Conservation (phyloP, 306 rosid genomes). For the Parietaria judaica region DNA sequence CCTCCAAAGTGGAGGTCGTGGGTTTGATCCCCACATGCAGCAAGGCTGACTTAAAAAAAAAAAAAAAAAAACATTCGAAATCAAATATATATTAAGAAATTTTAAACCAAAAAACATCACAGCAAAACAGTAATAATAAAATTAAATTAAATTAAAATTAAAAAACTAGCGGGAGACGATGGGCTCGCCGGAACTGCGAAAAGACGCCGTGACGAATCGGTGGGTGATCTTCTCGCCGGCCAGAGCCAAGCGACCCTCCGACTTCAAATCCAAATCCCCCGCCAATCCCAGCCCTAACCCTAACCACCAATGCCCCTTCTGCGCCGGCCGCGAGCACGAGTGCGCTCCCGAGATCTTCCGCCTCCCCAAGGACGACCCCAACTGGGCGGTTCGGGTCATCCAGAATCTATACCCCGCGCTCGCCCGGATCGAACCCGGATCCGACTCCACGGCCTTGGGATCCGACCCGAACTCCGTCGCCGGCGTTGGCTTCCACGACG, state of each 20-base stretch:
- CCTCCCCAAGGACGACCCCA: slow-evolving; percentile 36
- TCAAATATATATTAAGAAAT: too few relatives aligned
- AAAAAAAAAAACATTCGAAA: too few relatives aligned
- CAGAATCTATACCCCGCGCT: slow-evolving; percentile 79
- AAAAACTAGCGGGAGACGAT: too few relatives aligned
- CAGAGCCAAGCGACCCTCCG: slow-evolving; percentile 64
- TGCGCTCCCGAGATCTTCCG: slow-evolving; percentile 88
- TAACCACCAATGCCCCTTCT: slow-evolving; percentile 56
- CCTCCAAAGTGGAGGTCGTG: too few relatives aligned
- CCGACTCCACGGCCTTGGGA: too few relatives aligned
- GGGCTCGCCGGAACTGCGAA: slow-evolving; percentile 27
- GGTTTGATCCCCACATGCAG: too few relatives aligned
- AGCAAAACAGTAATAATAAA: too few relatives aligned
- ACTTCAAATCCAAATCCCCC: slow-evolving; percentile 67
- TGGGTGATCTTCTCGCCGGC: slow-evolving; percentile 82
- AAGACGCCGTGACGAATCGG: slow-evolving; percentile 46
- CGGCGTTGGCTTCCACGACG: slow-evolving; percentile 77
- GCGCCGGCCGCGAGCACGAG: slow-evolving; percentile 64
- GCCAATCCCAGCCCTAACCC: slow-evolving; percentile 13
- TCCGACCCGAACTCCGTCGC: slow-evolving; percentile 8
- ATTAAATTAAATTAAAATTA: too few relatives aligned
- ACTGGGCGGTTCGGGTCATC: slow-evolving; percentile 70
- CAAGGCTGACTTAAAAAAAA: too few relatives aligned
- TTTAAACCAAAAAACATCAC: too few relatives aligned
- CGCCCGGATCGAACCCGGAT: slow-evolving; percentile 21